Evolutionary conservation across 768 basidiomycete species (phyloP).

Genomic region (Tylopilus balloui): DNA sequence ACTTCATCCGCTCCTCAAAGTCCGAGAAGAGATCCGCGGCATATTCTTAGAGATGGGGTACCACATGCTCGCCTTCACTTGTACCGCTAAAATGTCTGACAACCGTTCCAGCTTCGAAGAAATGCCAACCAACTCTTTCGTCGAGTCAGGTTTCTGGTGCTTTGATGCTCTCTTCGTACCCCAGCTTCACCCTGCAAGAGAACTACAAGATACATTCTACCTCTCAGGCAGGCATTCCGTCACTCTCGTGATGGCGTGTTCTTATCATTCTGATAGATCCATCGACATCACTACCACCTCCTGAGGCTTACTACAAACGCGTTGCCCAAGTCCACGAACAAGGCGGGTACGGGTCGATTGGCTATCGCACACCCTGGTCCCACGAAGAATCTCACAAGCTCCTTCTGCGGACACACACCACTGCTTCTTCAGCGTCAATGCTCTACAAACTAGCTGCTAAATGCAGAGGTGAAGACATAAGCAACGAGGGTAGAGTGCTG

Average conservation of each 20-base stretch:
- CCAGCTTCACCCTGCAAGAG: slow-evolving; percentile 97
- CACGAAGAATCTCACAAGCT: slow-evolving; percentile 89
- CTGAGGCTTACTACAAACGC: slow-evolving; percentile 77
- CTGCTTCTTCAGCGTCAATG: slow-evolving; percentile 91
- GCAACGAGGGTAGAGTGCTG: slow-evolving; percentile 30
- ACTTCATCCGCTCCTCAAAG: slow-evolving; percentile 93
- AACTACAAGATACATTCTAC: slow-evolving; percentile 98
- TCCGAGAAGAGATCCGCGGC: slow-evolving; percentile 93
- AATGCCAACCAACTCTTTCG: slow-evolving; percentile 95
- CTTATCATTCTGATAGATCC: slow-evolving; percentile 57
- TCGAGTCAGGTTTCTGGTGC: slow-evolving; percentile 99
- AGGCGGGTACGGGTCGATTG: slow-evolving; percentile 87
- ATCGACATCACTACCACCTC: slow-evolving; percentile 65
- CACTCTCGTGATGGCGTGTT: not conserved
- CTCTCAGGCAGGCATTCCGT: slow-evolving; percentile 63
- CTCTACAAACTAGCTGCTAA: slow-evolving; percentile 88
- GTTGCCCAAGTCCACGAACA: slow-evolving; percentile 81
- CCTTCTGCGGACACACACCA: slow-evolving; percentile 94
- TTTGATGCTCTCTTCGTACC: slow-evolving; percentile 98
- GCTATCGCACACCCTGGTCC: slow-evolving; percentile 97
- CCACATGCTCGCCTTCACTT: slow-evolving; percentile 18
- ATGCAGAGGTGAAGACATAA: slow-evolving; percentile 57
- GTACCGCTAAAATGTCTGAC: not conserved
- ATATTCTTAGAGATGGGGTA: slow-evolving; percentile 99
- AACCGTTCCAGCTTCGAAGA: slow-evolving; percentile 74